phyloP scores from a whole-genome alignment of 768 basidiomycete species.

The Auricularia sp. region DNA sequence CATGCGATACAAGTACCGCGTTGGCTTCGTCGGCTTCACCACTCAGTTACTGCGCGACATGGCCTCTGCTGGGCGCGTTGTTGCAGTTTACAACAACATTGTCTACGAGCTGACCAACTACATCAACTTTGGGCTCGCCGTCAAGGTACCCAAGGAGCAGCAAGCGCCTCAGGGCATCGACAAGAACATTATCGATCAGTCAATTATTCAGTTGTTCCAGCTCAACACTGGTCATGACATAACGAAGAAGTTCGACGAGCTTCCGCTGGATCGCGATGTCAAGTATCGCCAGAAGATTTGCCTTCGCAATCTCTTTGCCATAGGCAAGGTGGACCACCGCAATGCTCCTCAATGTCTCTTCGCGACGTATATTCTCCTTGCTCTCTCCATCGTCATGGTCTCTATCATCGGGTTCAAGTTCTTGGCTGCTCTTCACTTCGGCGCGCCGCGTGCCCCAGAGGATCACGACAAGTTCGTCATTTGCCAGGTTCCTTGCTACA shows the following conservation, averaged over 20 bases:
- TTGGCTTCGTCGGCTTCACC: constrained; percentile 81
- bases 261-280: constrained; percentile 48
- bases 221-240: constrained; percentile 67
- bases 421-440: constrained; percentile 81
- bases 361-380: constrained; percentile 82
- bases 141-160: constrained; percentile 36
- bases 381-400: constrained; percentile 85
- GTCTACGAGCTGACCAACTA: constrained; percentile 86
- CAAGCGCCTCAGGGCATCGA: constrained; percentile 61
- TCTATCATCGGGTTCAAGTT: constrained; percentile 94
- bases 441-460: constrained; percentile 70
- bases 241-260: constrained; percentile 57
- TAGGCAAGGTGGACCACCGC: constrained; percentile 87
- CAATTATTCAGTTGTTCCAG: constrained; percentile 36
- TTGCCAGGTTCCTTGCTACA: constrained; percentile 98
- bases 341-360: constrained; percentile 88
- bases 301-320: constrained; percentile 83
- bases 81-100: constrained; percentile 79
- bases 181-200: constrained; percentile 48
- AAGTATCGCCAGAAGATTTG: constrained; percentile 74
- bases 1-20: constrained; percentile 82
- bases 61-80: constrained; percentile 49
- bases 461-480: constrained; percentile 96
- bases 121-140: constrained; percentile 54
- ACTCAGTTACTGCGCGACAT: constrained; percentile 62